Evolutionary conservation across 2,329 filamentous ascomycete genomes (phyloP).

Genomic region (Saccharata proteae): DNA sequence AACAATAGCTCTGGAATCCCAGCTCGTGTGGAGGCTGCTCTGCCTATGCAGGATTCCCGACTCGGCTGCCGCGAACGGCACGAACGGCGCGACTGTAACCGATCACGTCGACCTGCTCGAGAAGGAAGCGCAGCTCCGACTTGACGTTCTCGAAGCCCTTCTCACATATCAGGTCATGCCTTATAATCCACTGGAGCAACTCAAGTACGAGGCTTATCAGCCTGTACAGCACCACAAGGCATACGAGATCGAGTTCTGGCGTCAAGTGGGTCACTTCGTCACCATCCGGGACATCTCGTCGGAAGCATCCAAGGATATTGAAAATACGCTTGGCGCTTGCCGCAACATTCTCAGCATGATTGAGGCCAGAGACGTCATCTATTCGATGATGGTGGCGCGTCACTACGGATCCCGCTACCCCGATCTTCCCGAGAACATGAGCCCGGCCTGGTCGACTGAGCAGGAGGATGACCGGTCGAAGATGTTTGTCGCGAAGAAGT

Average conservation of each 20-base stretch:
- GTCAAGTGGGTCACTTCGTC: constrained; percentile 60
- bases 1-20: constrained; percentile 42
- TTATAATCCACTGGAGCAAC: constrained; percentile 43
- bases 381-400: constrained; percentile 72
- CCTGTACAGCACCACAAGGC: constrained; percentile 23
- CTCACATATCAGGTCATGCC: constrained; percentile 58
- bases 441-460: constrained; percentile 16
- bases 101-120: constrained; percentile 44
- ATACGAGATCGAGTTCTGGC: constrained; percentile 68
- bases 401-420: constrained; percentile 53
- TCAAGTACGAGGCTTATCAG: constrained; percentile 34
- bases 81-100: constrained; percentile 29
- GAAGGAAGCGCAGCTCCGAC: constrained; percentile 52
- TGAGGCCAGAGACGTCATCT: constrained; percentile 83
- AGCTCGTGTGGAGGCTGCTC: constrained; percentile 49
- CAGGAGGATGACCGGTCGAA: constrained; percentile 29
- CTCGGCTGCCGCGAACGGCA: constrained; percentile 23
- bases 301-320: constrained; percentile 45
- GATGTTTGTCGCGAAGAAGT: constrained; percentile 35
- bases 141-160: constrained; percentile 65
- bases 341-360: constrained; percentile 63
- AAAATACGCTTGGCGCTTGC: constrained; percentile 52
- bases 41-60: constrained; percentile 36
- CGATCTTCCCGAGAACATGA: constrained; percentile 30
- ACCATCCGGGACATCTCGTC: constrained; percentile 51